Conservation (phyloP, 78 protist species). For the Pelomyxa schiedti region DNA sequence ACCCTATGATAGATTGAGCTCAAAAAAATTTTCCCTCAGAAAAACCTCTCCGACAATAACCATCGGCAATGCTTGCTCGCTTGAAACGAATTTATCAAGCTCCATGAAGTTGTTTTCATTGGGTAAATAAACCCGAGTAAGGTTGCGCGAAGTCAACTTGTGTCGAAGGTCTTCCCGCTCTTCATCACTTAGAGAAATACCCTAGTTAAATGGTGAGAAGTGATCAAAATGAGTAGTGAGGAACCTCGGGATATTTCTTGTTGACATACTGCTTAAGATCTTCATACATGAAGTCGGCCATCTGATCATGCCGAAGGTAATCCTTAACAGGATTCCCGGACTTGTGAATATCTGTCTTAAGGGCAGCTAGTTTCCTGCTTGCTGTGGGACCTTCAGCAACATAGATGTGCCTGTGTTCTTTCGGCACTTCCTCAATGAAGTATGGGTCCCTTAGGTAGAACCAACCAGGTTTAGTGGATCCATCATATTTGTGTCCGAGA, state of each 20-base stretch:
- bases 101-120: slow-evolving; percentile 16
- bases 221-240: no score
- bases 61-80: background rate
- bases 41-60: slow-evolving; percentile 35
- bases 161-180: slow-evolving; percentile 44
- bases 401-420: slow-evolving; percentile 18
- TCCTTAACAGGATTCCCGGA: slow-evolving; percentile 2
- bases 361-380: slow-evolving; percentile 20
- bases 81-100: slow-evolving; percentile 19
- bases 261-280: slow-evolving; percentile 31
- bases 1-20: no score
- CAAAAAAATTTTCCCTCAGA: no score
- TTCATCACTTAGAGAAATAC: background rate
- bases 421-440: slow-evolving; percentile 21
- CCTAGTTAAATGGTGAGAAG: no score
- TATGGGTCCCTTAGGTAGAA: slow-evolving; percentile 50
- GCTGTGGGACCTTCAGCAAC: slow-evolving; percentile 30
- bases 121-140: slow-evolving; percentile 10
- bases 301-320: slow-evolving; percentile 31
- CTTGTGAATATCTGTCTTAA: slow-evolving; percentile 20
- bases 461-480: background rate
- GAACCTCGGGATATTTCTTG: slow-evolving; percentile 30
- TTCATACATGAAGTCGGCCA: slow-evolving; percentile 36
- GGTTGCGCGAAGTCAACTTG: slow-evolving; percentile 4
- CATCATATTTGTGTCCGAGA: background rate